Base-by-base conservation (phyloP, 2,329 filamentous ascomycete genomes). In the Podosphaera aphanis region DNA sequence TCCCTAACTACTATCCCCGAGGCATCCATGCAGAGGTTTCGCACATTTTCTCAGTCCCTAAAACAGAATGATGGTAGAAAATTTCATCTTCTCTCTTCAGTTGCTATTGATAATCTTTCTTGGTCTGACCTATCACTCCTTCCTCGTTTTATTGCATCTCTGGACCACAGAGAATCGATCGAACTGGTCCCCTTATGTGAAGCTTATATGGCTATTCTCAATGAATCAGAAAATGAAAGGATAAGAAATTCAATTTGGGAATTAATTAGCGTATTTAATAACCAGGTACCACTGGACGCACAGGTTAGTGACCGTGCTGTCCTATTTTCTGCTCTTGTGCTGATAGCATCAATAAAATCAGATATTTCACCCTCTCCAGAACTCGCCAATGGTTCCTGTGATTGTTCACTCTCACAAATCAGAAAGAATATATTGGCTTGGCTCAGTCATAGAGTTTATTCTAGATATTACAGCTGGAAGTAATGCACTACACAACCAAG, bases 311-410 rank as follows among this genome's bases (percentile, higher is more conserved):
- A 53, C 54, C 48, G 50, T 56, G 54, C 53, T 38, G 31, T 49
- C 50, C 53, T 44, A 52, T 50, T 48, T 43, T 49, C 53, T 52
- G 25, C 50, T 19, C 49, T 42, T 62, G 52, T 57, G 59, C 57
- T 56, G 54, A 59, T 56, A 59, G 51, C 43, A 49, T 47, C 46
- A 53, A 55, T 55, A 51, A 56, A 51, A 50, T 33, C 48, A 74
- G 63, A 68, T 74, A 2, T 57, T 77, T 7, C 71, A 79, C 51
- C 67, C 74, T 11, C 58, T 78, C 16, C 68, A 73, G 49, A 79
- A 79, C 52, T 64, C 66, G 2, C 63, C 65, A 2, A 57, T 74
- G n/a, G 58, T 70, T 2, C 61, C 63, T 5, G 53, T 74, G 2
- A 55, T 74, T 25, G 59, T 64, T 54, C 11, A 55, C 51, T 56